Conservation (phyloP, 192 early-diverging fungal genomes). For the Coemansia sp. region DNA sequence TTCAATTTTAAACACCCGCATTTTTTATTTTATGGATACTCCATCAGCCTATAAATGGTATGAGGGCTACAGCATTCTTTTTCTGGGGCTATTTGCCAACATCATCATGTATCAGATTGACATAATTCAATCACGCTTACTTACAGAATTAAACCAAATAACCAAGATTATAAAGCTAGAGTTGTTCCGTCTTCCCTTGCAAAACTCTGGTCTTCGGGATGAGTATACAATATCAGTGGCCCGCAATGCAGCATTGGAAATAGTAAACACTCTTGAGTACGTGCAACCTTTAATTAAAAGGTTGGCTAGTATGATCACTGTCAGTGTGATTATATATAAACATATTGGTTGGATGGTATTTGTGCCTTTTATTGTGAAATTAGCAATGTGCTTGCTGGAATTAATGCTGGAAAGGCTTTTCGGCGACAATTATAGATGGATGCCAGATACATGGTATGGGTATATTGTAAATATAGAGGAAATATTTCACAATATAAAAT, state of each 20-base stretch:
- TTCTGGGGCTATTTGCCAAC: not conserved
- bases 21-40: conserved; percentile 21
- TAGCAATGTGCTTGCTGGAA: no score
- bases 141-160: no score
- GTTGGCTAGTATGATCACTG: no score
- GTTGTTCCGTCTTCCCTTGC: conserved; percentile 27
- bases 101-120: not conserved
- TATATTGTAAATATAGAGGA: not conserved
- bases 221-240: no score
- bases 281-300: no score
- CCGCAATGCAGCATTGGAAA: no score
- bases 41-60: conserved; percentile 12
- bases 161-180: no score
- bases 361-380: no score
- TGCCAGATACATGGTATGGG: not conserved
- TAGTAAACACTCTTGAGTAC: no score
- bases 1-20: conserved; percentile 1
- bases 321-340: no score
- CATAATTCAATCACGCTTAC: not conserved
- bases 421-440: no score
- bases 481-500: conserved; percentile 17
- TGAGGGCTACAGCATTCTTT: conserved; percentile 4
- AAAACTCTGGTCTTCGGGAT: conserved; percentile 4
- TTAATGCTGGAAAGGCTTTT: not conserved
- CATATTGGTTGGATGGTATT: no score